Percentiles rank a stretch among this genome's conserved stretches.
Evolutionary conservation across 257 asterid genomes (phyloP).

Genomic region (Solanum bulbocastanum): DNA sequence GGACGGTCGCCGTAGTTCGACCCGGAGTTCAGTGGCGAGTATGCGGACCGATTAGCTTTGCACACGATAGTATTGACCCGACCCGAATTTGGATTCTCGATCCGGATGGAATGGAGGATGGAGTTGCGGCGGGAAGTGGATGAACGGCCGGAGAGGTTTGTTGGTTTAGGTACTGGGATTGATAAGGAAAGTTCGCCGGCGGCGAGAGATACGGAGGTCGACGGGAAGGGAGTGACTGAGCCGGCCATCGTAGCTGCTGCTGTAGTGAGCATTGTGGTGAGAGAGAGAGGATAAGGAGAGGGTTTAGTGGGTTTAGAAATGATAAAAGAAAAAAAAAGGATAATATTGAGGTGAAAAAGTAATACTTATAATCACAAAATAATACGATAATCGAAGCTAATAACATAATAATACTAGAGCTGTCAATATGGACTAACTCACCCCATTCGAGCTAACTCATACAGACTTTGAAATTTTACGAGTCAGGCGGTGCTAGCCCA

Average conservation of each 20-base stretch:
- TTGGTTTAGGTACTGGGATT: background rate
- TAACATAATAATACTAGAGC: background rate
- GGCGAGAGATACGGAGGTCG: background rate
- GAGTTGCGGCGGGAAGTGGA: background rate
- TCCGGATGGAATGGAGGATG: background rate
- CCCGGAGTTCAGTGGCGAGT: constrained; percentile 81
- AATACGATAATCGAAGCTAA: background rate
- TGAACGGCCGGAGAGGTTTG: constrained; percentile 13
- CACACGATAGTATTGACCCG: constrained; percentile 44
- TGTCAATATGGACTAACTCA: no score
- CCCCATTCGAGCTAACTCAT: no score
- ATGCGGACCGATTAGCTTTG: constrained; percentile 56
- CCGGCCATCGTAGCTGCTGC: background rate
- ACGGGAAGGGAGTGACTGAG: background rate
- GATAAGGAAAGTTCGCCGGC: background rate
- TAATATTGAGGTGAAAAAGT: background rate
- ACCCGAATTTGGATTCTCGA: constrained; percentile 6
- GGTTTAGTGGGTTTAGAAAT: background rate
- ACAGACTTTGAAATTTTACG: no score
- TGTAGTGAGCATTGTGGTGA: background rate
- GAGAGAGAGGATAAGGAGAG: background rate
- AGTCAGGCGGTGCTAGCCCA: no score
- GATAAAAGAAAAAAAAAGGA: background rate
- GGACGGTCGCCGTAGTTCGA: constrained; percentile 80
- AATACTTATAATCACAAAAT: background rate